Conservation (phyloP, 108 stramenopile species). For the Discostella stelligeroides region DNA sequence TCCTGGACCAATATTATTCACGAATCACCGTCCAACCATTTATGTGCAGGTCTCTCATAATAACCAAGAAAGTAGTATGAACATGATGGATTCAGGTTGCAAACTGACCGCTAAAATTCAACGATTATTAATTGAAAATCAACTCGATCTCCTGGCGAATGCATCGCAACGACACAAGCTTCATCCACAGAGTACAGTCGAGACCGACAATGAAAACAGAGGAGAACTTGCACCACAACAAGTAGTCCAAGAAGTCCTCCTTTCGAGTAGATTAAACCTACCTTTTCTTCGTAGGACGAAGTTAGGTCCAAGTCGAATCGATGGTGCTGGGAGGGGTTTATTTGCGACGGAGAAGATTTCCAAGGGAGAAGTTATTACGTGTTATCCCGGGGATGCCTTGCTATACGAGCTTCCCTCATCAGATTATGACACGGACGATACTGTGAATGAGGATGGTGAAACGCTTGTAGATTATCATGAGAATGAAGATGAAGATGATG, state of each 20-base stretch:
- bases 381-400: slow-evolving; percentile 55
- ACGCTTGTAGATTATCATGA: slow-evolving; percentile 13
- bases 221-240: slow-evolving; percentile 6
- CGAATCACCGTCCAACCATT: background rate
- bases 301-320: slow-evolving; percentile 28
- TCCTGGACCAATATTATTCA: background rate
- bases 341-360: slow-evolving; percentile 37
- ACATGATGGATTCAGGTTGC: slow-evolving; percentile 4
- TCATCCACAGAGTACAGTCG: slow-evolving; percentile 18
- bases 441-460: slow-evolving; percentile 11
- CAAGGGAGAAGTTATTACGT: slow-evolving; percentile 48
- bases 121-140: background rate
- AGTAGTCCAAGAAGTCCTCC: slow-evolving; percentile 30
- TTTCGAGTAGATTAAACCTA: slow-evolving; percentile 28
- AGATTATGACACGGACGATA: slow-evolving; percentile 3
- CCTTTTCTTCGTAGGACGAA: slow-evolving; percentile 24
- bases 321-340: slow-evolving; percentile 42
- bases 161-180: slow-evolving; percentile 1
- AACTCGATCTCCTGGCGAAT: slow-evolving; percentile 2
- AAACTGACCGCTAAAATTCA: slow-evolving; percentile 1
- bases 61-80: background rate
- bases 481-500: slow-evolving; percentile 22
- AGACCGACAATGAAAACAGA: slow-evolving; percentile 10
- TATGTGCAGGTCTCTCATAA: background rate
- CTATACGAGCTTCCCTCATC: slow-evolving; percentile 23